A percentile compares a stretch with the other conserved stretches of the same genome.
These are phyloP conservation scores for Paracoccidioides lutzii DNA, from an alignment of 2,329 filamentous ascomycete genomes.

Conservation along the genomic window DNA sequence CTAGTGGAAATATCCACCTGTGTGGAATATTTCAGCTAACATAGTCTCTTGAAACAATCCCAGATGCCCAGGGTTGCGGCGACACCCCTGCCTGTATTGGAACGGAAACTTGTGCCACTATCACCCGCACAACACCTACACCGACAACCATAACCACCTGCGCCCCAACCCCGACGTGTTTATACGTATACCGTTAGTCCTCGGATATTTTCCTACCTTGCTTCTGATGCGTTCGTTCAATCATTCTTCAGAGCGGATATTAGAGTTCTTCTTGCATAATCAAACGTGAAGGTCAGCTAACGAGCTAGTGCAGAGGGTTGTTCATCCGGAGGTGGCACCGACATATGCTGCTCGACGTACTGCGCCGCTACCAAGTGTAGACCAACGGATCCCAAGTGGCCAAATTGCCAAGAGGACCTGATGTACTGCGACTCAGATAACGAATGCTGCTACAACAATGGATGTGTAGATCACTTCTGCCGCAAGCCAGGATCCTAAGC, in stretches of 20 bases:
- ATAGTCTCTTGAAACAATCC: background rate
- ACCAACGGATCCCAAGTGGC: constrained; percentile 1
- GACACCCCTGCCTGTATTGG: background rate
- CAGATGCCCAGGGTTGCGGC: background rate
- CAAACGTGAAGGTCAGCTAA: background rate
- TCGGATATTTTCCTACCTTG: background rate
- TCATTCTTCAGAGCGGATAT: too few species aligned
- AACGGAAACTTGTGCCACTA: background rate
- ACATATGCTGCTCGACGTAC: background rate
- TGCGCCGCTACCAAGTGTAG: constrained; percentile 3
- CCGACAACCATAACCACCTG: background rate
- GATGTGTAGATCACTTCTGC: background rate
- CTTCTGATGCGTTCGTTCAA: too few species aligned
- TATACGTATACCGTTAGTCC: background rate
- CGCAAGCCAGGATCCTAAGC: background rate
- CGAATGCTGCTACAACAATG: constrained; percentile 2
- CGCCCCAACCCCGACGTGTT: background rate
- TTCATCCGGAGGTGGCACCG: background rate
- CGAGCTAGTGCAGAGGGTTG: background rate
- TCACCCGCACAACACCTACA: background rate
- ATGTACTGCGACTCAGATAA: background rate
- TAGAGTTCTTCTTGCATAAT: background rate
- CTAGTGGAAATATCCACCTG: background rate
- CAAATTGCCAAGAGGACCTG: background rate
- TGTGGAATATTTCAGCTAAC: background rate